Base-by-base conservation (phyloP, 345 rosid species). In the Orychophragmus violaceus region DNA sequence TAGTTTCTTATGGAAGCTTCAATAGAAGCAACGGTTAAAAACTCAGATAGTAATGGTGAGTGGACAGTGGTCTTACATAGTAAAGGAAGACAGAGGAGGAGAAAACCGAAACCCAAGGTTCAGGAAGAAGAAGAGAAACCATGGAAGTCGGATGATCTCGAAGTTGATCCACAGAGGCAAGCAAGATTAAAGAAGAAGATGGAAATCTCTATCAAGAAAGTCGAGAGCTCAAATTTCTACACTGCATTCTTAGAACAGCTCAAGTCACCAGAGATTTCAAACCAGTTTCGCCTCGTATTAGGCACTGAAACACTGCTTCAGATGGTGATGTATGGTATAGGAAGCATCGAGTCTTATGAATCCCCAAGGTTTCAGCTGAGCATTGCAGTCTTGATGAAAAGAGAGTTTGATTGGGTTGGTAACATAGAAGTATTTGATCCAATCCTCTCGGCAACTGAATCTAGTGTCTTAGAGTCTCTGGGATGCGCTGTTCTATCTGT, bases 341-440 rank as follows among this genome's bases (percentile, higher is more conserved):
- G 97, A 46, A 88, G 95, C 76, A 82, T 94, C 37, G 97, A 94
- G 64, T 85, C 82, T 3, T 85, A 83, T 32, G 99, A 88, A 75
- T 59, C 84, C 36, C 95, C 97, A 33, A 74, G 91, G 61, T 46
- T 88, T 66, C 97, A 88, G 74, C 89, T 90, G 6, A 79, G 91
- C 72, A 77, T 88, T 66, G 89, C 90, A 3, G 54, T 94, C 56
- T 80, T 88, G 80, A 78, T 90, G 84, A 87, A 85, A 73, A 83
- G 82, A 53, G 82, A 83, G 69, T 83, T 85, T 14, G 73, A 79
- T 70, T 90, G 95, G 95, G 78, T 87, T 16, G 91, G 91, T 51
- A 78, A 80, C 74, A 72, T 87, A 2, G 82, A 94, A 62, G 87
- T 90, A 18, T 94, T 94, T 44, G 96, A 94, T 79, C 97, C 97